A percentile compares a stretch with the other conserved stretches of the same genome.
These are phyloP conservation scores for Leucocoprinus sp. DNA, from an alignment of 768 basidiomycete genomes.

Conservation along the genomic window DNA sequence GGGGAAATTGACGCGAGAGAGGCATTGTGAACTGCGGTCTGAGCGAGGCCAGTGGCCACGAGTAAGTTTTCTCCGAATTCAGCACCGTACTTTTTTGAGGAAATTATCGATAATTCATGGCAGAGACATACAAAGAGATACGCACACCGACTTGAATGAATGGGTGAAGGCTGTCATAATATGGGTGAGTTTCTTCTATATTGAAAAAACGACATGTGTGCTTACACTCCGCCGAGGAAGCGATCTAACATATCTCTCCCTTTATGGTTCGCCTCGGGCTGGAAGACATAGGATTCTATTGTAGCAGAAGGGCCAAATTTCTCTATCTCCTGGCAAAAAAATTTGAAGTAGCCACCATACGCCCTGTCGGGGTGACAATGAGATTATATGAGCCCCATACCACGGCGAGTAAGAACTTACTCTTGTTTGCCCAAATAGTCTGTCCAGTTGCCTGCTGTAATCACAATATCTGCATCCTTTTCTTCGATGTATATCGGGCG, in stretches of 20 bases:
- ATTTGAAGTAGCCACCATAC: constrained; percentile 29
- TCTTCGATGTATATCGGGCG: constrained; percentile 31
- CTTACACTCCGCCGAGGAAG: constrained; percentile 28
- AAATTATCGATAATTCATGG: not conserved
- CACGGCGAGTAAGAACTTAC: constrained; percentile 22
- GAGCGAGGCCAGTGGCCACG: constrained; percentile 45
- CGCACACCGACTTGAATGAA: constrained; percentile 51
- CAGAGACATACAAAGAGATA: constrained; percentile 7
- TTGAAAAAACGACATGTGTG: constrained; percentile 7
- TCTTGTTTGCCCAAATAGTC: constrained; percentile 40
- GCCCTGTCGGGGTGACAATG: constrained; percentile 18
- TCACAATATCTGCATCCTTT: constrained; percentile 24
- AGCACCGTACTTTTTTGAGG: constrained; percentile 32
- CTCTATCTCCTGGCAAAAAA: constrained; percentile 33
- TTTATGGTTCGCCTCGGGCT: constrained; percentile 23
- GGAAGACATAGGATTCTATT: constrained; percentile 43
- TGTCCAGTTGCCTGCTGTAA: constrained; percentile 40
- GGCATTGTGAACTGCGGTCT: constrained; percentile 34
- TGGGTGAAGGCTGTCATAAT: constrained; percentile 38
- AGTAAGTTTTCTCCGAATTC: constrained; percentile 46
- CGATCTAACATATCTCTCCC: constrained; percentile 28
- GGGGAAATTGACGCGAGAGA: constrained; percentile 25
- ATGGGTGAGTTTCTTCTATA: not conserved
- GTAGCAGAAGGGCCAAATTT: constrained; percentile 28
- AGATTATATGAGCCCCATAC: no score